phyloP scores from a whole-genome alignment of 139 green algal genomes.

The Chlamydomonas sp. region DNA sequence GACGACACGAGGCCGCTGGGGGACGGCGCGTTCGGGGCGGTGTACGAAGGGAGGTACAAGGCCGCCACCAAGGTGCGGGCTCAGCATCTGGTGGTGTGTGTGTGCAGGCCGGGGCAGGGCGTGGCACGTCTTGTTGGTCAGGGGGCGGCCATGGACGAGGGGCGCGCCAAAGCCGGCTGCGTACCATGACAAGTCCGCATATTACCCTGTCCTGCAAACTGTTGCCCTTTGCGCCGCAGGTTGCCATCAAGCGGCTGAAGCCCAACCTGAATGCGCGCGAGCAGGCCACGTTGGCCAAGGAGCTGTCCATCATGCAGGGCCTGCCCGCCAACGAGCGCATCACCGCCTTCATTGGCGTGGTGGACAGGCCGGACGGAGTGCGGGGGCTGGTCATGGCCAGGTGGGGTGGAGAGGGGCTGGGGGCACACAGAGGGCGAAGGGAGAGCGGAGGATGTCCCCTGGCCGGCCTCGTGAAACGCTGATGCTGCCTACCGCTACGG shows the following conservation, averaged over 20 bases:
- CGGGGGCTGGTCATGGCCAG: not conserved
- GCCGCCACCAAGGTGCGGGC: not conserved
- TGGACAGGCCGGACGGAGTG: not conserved
- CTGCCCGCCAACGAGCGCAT: slow-evolving; percentile 1
- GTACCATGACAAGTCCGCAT: too few species aligned
- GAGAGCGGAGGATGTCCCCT: not conserved
- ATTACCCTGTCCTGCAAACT: too few species aligned
- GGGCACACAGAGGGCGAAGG: too few species aligned
- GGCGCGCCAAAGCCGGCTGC: too few species aligned
- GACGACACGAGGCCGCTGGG: not conserved
- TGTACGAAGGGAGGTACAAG: not conserved
- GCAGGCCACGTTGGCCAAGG: not conserved
- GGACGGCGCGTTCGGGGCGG: not conserved
- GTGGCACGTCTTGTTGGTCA: not conserved
- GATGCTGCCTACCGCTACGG: too few species aligned
- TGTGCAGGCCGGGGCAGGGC: not conserved
- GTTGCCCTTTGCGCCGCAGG: too few species aligned
- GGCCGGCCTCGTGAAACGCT: not conserved
- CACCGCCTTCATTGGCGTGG: not conserved
- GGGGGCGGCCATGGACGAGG: not conserved
- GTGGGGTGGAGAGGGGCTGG: not conserved
- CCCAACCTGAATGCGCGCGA: not conserved
- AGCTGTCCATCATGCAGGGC: slow-evolving; percentile 16
- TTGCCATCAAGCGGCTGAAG: slow-evolving; percentile 20
- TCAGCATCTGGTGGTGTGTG: not conserved